A percentile compares a stretch with the other conserved stretches of the same genome.
phyloP scores from a whole-genome alignment of 2,329 filamentous ascomycete species.

The Botrytis medusae region DNA sequence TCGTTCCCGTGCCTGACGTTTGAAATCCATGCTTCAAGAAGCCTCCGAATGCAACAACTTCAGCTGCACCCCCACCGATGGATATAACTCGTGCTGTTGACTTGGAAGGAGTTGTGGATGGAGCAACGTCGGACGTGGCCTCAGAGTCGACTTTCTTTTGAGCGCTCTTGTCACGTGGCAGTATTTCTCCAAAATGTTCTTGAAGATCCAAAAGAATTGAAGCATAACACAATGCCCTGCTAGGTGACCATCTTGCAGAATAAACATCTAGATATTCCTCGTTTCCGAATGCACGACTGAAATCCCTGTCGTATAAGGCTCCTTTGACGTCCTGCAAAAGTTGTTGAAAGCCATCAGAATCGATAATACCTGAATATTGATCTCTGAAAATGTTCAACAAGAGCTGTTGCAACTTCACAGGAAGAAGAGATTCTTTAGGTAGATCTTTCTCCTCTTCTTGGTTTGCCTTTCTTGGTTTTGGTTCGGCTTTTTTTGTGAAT shows the following conservation, averaged over 20 bases:
- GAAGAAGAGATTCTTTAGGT: slow-evolving; percentile 38
- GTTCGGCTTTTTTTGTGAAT: slow-evolving; percentile 32
- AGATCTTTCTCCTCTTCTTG: slow-evolving; percentile 19
- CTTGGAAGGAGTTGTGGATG: not conserved
- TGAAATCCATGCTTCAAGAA: slow-evolving; percentile 45
- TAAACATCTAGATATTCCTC: slow-evolving; percentile 76
- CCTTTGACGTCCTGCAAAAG: slow-evolving; percentile 80
- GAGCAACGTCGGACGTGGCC: not conserved
- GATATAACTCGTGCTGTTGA: slow-evolving; percentile 28
- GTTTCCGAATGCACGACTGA: slow-evolving; percentile 72
- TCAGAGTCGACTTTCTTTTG: not conserved
- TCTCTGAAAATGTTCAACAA: slow-evolving; percentile 72
- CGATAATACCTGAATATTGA: slow-evolving; percentile 56
- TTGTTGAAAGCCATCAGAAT: slow-evolving; percentile 48
- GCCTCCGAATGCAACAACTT: slow-evolving; percentile 63
- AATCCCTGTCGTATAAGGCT: slow-evolving; percentile 83
- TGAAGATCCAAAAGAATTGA: slow-evolving; percentile 41
- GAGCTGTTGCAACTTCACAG: slow-evolving; percentile 61
- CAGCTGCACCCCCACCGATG: slow-evolving; percentile 54
- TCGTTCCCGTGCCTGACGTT: slow-evolving; percentile 18
- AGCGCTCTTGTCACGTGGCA: slow-evolving; percentile 3
- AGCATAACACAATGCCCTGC: slow-evolving; percentile 79
- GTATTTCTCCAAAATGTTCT: slow-evolving; percentile 17
- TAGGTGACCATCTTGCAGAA: slow-evolving; percentile 86
- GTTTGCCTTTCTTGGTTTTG: slow-evolving; percentile 21